Percentiles rank a stretch among this genome's conserved stretches.
These are phyloP conservation scores for Phytopythium helicoides DNA, from an alignment of 352 stramenopile genomes.

Conservation along the genomic window DNA sequence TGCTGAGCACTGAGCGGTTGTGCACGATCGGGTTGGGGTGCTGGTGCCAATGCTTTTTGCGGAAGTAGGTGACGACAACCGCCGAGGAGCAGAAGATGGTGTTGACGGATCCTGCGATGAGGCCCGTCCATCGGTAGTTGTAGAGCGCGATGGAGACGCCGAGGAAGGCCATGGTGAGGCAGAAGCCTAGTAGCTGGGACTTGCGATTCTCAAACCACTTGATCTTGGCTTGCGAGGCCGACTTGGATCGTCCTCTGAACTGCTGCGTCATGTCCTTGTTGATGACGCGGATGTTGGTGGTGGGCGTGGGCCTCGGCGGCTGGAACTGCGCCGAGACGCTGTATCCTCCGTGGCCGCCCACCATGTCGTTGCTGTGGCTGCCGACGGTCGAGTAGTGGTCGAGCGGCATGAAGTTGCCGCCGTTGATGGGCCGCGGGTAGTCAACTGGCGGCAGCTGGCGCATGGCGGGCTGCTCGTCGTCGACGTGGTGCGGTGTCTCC, in stretches of 20 bases:
- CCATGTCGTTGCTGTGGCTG: slow-evolving; percentile 29
- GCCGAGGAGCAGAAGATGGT: slow-evolving; percentile 86
- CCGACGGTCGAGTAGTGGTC: slow-evolving; percentile 49
- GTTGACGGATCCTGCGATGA: slow-evolving; percentile 86
- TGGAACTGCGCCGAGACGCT: slow-evolving; percentile 35
- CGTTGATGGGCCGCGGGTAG: slow-evolving; percentile 17
- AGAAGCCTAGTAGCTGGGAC: slow-evolving; percentile 83
- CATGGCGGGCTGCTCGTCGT: slow-evolving; percentile 22
- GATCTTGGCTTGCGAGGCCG: slow-evolving; percentile 66
- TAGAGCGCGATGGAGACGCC: slow-evolving; percentile 86
- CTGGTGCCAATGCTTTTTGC: slow-evolving; percentile 88
- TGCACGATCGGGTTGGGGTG: slow-evolving; percentile 89
- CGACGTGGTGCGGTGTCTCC: slow-evolving; percentile 43
- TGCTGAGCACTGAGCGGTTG: slow-evolving; percentile 78
- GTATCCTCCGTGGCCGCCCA: slow-evolving; percentile 18
- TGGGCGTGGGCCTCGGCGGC: slow-evolving; percentile 53
- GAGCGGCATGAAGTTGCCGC: slow-evolving; percentile 35
- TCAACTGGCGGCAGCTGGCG: slow-evolving; percentile 33
- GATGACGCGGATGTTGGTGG: slow-evolving; percentile 87
- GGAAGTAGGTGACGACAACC: slow-evolving; percentile 84
- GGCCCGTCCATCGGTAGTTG: slow-evolving; percentile 84
- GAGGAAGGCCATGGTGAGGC: slow-evolving; percentile 83
- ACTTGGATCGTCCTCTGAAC: slow-evolving; percentile 77
- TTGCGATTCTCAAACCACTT: slow-evolving; percentile 90
- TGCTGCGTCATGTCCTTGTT: slow-evolving; percentile 89